Percentiles rank a stretch among this genome's conserved stretches.
phyloP scores from a whole-genome alignment of 805 yeast species.

The Brettanomyces bruxellensis region DNA sequence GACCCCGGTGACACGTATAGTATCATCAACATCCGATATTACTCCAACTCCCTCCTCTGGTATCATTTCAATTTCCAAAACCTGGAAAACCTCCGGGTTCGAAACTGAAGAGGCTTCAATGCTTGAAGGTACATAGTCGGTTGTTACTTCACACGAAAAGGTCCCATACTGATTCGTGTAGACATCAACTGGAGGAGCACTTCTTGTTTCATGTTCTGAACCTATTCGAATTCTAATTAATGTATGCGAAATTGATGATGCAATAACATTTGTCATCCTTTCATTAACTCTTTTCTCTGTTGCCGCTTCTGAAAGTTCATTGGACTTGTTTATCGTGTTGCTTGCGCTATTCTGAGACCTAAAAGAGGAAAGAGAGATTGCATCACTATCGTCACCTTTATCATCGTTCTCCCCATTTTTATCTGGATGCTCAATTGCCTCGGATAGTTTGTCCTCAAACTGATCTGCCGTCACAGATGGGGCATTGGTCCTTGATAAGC shows the following conservation, averaged over 20 bases:
- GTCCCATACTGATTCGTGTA: conserved; percentile 62
- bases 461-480: conserved; percentile 19
- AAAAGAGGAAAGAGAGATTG: conserved; percentile 12
- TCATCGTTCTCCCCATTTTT: conserved; percentile 1
- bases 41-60: conserved; percentile 48
- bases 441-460: conserved; percentile 29
- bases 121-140: conserved; percentile 53
- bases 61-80: conserved; percentile 36
- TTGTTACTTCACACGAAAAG: conserved; percentile 43
- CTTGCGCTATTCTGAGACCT: background rate
- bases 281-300: conserved; percentile 37
- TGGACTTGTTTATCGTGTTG: background rate
- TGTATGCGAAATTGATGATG: conserved; percentile 53
- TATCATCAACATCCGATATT: conserved; percentile 91
- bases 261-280: conserved; percentile 62
- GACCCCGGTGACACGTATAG: conserved; percentile 85
- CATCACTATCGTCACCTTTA: conserved; percentile 10
- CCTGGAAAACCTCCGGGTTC: conserved; percentile 39
- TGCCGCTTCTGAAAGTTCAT: background rate
- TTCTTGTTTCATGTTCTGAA: conserved; percentile 30
- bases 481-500: conserved; percentile 39
- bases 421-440: conserved; percentile 23
- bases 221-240: conserved; percentile 49
- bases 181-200: conserved; percentile 24
- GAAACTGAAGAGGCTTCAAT: conserved; percentile 40